A percentile compares a stretch with the other conserved stretches of the same genome.
phyloP scores from a whole-genome alignment of 2,329 filamentous ascomycete genomes.

The Hymenoscyphus infarciens region DNA sequence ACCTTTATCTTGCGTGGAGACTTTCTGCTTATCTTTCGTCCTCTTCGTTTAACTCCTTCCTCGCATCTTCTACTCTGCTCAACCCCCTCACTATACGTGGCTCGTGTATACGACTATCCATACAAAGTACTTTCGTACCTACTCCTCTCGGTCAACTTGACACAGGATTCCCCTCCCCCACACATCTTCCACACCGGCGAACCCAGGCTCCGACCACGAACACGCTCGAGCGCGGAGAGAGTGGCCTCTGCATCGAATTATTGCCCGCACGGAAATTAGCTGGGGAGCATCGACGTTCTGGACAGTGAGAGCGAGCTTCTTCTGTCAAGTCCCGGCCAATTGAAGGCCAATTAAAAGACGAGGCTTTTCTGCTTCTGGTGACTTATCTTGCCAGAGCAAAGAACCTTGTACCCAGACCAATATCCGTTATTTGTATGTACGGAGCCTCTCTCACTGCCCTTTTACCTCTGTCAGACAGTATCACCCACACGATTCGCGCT shows the following conservation, averaged over 20 bases:
- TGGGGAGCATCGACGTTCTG: constrained; percentile 5
- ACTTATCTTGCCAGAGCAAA: not conserved
- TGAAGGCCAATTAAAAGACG: not conserved
- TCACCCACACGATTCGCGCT: not conserved
- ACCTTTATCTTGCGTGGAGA: not conserved
- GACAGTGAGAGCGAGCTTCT: not conserved
- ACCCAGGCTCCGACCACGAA: constrained; percentile 1
- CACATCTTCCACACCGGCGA: constrained; percentile 4
- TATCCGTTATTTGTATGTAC: constrained; percentile 5
- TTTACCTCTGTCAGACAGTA: not conserved
- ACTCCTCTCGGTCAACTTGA: not conserved
- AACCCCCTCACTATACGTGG: not conserved
- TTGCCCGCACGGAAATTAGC: constrained; percentile 7
- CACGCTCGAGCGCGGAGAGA: constrained; percentile 4
- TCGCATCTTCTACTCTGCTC: not conserved
- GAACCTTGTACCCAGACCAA: constrained; percentile 1
- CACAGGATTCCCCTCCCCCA: constrained; percentile 9
- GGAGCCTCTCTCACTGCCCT: not conserved
- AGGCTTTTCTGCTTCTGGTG: not conserved
- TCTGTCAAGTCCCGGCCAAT: not conserved
- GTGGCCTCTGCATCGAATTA: not conserved
- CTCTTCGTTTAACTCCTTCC: not conserved
- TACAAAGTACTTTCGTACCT: not conserved
- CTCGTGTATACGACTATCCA: not conserved
- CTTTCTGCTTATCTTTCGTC: not conserved